Evolutionary conservation across 371 early-diverging fungal species (phyloP).

Genomic region (Furculomyces boomerangus): DNA sequence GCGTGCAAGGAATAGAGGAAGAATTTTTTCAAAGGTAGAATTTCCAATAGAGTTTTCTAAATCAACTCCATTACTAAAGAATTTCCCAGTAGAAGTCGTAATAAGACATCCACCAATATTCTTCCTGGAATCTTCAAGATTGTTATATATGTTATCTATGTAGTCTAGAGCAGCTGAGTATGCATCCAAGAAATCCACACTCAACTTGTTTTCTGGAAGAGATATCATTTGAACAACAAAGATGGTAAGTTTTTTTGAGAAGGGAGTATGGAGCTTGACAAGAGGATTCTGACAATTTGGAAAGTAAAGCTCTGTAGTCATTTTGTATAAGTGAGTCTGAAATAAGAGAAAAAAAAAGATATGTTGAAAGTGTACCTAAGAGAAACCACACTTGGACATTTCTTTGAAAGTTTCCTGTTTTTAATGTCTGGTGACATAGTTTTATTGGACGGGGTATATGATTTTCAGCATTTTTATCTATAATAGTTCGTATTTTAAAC

Average conservation of each 20-base stretch:
- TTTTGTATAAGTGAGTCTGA: no score
- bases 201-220: constrained; percentile 45
- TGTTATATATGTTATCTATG: constrained; percentile 29
- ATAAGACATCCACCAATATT: constrained; percentile 32
- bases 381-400: no score
- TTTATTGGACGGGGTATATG: no score
- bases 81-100: constrained; percentile 43
- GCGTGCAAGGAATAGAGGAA: constrained; percentile 12
- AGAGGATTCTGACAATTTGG: not conserved
- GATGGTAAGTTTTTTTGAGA: constrained; percentile 9
- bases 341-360: no score
- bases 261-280: constrained; percentile 17
- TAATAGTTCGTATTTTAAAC: no score
- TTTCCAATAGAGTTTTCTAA: not conserved
- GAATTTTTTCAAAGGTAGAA: not conserved
- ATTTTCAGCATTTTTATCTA: no score
- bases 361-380: no score
- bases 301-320: no score
- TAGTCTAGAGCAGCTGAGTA: constrained; percentile 37
- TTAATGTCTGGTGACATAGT: no score
- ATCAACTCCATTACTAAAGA: constrained; percentile 52
- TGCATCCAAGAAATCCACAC: constrained; percentile 30
- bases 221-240: constrained; percentile 17
- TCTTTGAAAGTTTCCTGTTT: no score
- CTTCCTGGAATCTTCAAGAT: constrained; percentile 10